Conservation (phyloP, 2,329 filamentous ascomycete species). For the Fusarium phyllophilum region DNA sequence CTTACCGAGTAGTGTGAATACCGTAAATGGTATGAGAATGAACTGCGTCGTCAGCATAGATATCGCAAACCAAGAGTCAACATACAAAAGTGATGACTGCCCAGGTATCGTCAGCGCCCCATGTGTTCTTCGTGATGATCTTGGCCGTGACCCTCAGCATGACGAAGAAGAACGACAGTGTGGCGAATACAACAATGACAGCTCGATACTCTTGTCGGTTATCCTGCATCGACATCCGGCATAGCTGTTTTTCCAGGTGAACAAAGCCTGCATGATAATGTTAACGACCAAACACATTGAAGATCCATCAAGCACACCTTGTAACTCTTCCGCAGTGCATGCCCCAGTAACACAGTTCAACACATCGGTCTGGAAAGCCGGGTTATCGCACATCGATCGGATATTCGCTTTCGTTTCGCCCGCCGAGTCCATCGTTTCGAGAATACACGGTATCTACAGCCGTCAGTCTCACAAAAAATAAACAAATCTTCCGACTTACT, state of each 20-base stretch:
- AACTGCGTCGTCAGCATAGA: background rate
- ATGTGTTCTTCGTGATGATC: background rate
- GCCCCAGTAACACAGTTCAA: fast-evolving
- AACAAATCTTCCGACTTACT: background rate
- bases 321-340: background rate
- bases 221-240: background rate
- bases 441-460: background rate
- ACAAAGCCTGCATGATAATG: background rate
- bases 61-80: fast-evolving
- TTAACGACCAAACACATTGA: fast-evolving
- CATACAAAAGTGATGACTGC: background rate
- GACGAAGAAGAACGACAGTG: fast-evolving
- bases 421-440: background rate
- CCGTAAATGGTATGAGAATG: background rate
- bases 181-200: background rate
- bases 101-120: conserved; percentile 5
- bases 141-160: background rate
- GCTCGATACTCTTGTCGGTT: background rate
- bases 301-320: too few relatives aligned
- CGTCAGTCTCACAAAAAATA: background rate
- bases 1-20: background rate
- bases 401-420: background rate
- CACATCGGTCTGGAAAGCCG: fast-evolving
- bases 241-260: background rate
- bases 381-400: background rate